A percentile compares a stretch with the other conserved stretches of the same genome.
Evolutionary conservation across 805 yeast species (phyloP).

Genomic region (Candida chauliodis): DNA sequence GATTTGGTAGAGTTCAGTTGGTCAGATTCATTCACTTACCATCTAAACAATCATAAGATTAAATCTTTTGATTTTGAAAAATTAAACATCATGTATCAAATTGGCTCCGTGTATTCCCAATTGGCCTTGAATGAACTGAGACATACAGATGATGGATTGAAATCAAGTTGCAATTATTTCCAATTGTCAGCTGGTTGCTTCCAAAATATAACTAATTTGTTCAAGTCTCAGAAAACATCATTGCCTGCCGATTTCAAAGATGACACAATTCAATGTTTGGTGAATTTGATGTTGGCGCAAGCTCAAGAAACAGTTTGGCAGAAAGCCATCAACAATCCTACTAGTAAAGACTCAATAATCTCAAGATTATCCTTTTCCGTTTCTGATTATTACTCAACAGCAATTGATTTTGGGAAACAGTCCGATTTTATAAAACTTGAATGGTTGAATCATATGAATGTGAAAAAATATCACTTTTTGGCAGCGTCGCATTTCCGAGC

Average conservation of each 20-base stretch:
- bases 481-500: conserved; percentile 70
- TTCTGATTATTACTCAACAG: conserved; percentile 49
- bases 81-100: conserved; percentile 60
- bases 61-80: conserved; percentile 58
- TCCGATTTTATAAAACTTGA: conserved; percentile 51
- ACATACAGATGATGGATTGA: conserved; percentile 51
- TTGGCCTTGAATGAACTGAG: conserved; percentile 48
- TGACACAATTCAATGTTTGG: conserved; percentile 49
- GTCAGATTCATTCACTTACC: conserved; percentile 62
- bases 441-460: conserved; percentile 59
- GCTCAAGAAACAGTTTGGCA: conserved; percentile 88
- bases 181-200: conserved; percentile 74
- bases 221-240: neutral
- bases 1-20: conserved; percentile 64
- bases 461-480: conserved; percentile 62
- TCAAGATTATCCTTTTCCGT: conserved; percentile 66
- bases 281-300: conserved; percentile 64
- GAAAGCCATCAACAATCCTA: conserved; percentile 48
- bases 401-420: conserved; percentile 36
- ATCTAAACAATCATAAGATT: conserved; percentile 43
- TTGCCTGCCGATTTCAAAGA: conserved; percentile 46
- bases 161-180: conserved; percentile 58
- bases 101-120: conserved; percentile 61
- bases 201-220: conserved; percentile 16
- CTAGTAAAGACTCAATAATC: conserved; percentile 55